Evolutionary conservation across 2,329 filamentous ascomycete species (phyloP).

Genomic region (Exophiala bonariae): DNA sequence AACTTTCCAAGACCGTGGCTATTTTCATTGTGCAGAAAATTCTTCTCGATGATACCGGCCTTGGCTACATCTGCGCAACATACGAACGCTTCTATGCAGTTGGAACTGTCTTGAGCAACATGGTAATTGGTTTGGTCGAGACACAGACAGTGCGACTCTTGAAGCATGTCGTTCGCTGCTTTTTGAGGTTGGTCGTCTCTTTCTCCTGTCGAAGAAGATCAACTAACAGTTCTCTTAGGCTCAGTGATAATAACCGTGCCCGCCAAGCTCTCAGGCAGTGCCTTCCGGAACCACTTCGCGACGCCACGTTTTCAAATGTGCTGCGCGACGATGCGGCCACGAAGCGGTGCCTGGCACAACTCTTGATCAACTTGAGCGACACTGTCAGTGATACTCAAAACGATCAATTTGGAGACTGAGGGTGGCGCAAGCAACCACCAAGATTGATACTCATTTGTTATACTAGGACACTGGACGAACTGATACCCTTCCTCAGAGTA

Average conservation of each 20-base stretch:
- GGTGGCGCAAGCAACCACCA: too few species aligned
- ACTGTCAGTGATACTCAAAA: conserved; percentile 62
- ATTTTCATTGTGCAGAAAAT: conserved; percentile 99
- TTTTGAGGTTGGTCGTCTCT: conserved; percentile 70
- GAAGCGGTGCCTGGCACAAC: conserved; percentile 94
- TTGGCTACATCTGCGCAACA: conserved; percentile 98
- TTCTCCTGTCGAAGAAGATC: background rate
- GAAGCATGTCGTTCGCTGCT: conserved; percentile 97
- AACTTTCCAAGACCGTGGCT: conserved; percentile 97
- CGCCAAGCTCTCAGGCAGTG: conserved; percentile 94
- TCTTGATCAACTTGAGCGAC: conserved; percentile 94
- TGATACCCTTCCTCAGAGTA: conserved; percentile 19
- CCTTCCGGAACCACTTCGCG: conserved; percentile 94
- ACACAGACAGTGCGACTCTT: conserved; percentile 93
- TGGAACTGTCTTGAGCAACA: conserved; percentile 94
- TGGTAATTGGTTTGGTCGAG: conserved; percentile 96
- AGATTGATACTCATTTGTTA: conserved; percentile 10
- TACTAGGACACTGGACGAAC: conserved; percentile 16
- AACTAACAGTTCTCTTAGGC: conserved; percentile 49
- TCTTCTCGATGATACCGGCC: conserved; percentile 88
- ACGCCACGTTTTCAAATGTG: conserved; percentile 95
- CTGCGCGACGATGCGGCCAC: conserved; percentile 95
- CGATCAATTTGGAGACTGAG: conserved; percentile 27
- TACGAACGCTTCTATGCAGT: conserved; percentile 99
- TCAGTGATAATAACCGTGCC: conserved; percentile 94